Evolutionary conservation across 306 rosid species (phyloP).

Genomic region (Medicago ruthenica): DNA sequence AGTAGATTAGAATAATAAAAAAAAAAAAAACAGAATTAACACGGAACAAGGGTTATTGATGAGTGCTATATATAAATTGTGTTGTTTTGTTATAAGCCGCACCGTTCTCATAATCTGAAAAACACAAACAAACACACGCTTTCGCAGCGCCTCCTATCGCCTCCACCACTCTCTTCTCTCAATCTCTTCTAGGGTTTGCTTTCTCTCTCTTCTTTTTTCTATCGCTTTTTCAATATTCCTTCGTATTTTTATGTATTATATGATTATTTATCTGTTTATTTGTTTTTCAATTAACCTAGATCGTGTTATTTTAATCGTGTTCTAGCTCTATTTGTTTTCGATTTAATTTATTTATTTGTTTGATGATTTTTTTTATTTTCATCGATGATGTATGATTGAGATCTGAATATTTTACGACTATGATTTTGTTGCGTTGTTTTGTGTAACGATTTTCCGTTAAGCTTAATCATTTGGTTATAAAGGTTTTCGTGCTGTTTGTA

Average conservation of each 20-base stretch:
- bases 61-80: not conserved
- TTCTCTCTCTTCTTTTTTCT: not conserved
- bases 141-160: constrained; percentile 13
- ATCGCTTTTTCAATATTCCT: not conserved
- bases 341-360: constrained; percentile 26
- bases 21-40: not conserved
- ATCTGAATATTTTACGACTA: constrained; percentile 17
- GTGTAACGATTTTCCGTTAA: not conserved
- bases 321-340: constrained; percentile 3
- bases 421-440: not conserved
- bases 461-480: not conserved
- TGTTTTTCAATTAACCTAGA: not conserved
- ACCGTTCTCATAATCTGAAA: not conserved
- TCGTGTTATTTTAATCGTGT: not conserved
- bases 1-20: not conserved
- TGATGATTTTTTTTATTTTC: not conserved
- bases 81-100: not conserved
- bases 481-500: not conserved
- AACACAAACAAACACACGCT: not conserved
- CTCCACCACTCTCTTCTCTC: not conserved
- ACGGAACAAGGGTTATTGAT: not conserved
- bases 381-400: not conserved
- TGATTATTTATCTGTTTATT: not conserved
- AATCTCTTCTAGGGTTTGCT: constrained; percentile 16
- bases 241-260: not conserved